A percentile compares a stretch with the other conserved stretches of the same genome.
phyloP scores from a whole-genome alignment of 805 yeast species.

The Jamesozyma rosinii region DNA sequence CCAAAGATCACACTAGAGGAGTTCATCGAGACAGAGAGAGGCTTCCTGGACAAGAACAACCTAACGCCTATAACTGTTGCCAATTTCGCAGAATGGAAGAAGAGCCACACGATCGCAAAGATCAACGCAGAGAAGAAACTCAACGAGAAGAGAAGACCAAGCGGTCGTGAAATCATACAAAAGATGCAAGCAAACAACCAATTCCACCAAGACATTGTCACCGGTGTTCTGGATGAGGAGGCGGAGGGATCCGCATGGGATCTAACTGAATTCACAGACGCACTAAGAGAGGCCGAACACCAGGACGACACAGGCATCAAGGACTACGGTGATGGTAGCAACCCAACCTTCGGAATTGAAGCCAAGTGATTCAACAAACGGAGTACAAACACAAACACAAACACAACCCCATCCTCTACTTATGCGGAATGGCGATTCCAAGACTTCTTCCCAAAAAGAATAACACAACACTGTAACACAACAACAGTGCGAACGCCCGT shows the following conservation, averaged over 20 bases:
- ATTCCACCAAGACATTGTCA: constrained; percentile 36
- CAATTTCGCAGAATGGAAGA: constrained; percentile 76
- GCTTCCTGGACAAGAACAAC: constrained; percentile 57
- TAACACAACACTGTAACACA: too few species aligned
- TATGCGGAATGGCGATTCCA: too few species aligned
- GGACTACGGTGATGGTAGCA: constrained; percentile 66
- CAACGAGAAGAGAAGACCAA: constrained; percentile 40
- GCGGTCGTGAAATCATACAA: constrained; percentile 63
- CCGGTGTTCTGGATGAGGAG: constrained; percentile 29
- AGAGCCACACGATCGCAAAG: constrained; percentile 52
- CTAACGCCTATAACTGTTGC: constrained; percentile 83
- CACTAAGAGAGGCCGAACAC: constrained; percentile 29
- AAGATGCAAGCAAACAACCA: constrained; percentile 50
- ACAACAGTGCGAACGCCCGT: too few species aligned
- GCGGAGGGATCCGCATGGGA: constrained; percentile 36
- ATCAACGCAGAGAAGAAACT: constrained; percentile 34
- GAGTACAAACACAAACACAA: too few species aligned
- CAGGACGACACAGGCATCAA: constrained; percentile 39
- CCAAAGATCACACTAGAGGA: constrained; percentile 93
- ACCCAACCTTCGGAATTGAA: constrained; percentile 28
- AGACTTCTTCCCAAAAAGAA: too few species aligned
- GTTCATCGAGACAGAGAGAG: constrained; percentile 88
- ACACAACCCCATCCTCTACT: too few species aligned
- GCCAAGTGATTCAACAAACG: neutral
- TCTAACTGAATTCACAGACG: constrained; percentile 35